Conservation (phyloP, 1,139 yeast species). For the Protomyces inouyei region DNA sequence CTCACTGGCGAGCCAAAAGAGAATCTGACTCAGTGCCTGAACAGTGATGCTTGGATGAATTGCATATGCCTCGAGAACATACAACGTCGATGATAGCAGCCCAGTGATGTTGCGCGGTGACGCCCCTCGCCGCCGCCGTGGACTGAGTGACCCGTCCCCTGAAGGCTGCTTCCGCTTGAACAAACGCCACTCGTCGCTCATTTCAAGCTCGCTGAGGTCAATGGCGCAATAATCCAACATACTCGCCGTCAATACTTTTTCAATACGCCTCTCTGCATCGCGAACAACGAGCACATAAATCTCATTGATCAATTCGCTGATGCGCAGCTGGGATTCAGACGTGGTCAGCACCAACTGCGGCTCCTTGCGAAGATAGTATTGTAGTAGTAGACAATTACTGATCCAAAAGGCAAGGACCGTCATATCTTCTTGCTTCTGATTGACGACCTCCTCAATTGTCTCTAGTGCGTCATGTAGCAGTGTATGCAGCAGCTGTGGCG, state of each 20-base stretch:
- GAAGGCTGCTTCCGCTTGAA: slow-evolving; percentile 52
- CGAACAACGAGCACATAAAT: slow-evolving; percentile 40
- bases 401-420: slow-evolving; percentile 45
- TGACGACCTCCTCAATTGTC: slow-evolving; percentile 39
- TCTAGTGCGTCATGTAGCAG: slow-evolving; percentile 40
- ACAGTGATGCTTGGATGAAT: slow-evolving; percentile 70
- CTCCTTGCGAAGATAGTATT: slow-evolving; percentile 44
- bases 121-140: slow-evolving; percentile 65
- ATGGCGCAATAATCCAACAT: slow-evolving; percentile 46
- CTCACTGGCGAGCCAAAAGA: slow-evolving; percentile 69
- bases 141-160: slow-evolving; percentile 48
- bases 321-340: slow-evolving; percentile 37
- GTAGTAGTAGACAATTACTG: slow-evolving; percentile 42
- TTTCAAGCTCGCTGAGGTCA: slow-evolving; percentile 43
- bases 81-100: slow-evolving; percentile 79
- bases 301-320: slow-evolving; percentile 40
- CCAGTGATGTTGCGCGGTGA: slow-evolving; percentile 84
- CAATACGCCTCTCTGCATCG: slow-evolving; percentile 42
- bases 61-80: slow-evolving; percentile 75
- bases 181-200: slow-evolving; percentile 45
- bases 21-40: slow-evolving; percentile 71
- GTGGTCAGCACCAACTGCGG: slow-evolving; percentile 38
- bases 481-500: slow-evolving; percentile 39
- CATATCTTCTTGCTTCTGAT: slow-evolving; percentile 41
- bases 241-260: slow-evolving; percentile 41